Percentiles rank a stretch among this genome's conserved stretches.
phyloP scores from a whole-genome alignment of 345 rosid species.

The Turnera subulata region DNA sequence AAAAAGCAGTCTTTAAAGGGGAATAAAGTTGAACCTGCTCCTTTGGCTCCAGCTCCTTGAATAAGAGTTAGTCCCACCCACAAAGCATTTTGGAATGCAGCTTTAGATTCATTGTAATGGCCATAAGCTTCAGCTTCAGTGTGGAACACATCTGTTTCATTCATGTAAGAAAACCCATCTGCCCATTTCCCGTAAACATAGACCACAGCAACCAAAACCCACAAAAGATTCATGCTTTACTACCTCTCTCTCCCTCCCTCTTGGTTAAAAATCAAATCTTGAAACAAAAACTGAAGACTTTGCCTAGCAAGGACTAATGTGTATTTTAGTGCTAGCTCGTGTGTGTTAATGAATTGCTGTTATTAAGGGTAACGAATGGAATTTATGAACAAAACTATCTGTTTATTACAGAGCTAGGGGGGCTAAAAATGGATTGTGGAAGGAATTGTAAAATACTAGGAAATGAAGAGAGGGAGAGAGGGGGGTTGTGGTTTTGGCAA shows the following conservation, averaged over 20 bases:
- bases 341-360: too few species aligned
- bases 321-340: too few species aligned
- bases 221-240: conserved; percentile 36
- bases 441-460: too few species aligned
- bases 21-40: conserved; percentile 55
- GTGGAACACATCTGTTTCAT: conserved; percentile 53
- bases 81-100: conserved; percentile 30
- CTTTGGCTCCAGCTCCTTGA: conserved; percentile 60
- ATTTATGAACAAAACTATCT: too few species aligned
- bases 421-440: too few species aligned
- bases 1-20: not conserved
- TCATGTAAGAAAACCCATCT: conserved; percentile 41
- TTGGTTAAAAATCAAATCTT: conserved; percentile 3
- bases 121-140: conserved; percentile 27
- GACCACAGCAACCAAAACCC: conserved; percentile 29
- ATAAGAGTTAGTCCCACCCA: conserved; percentile 90
- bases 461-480: too few species aligned
- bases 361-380: too few species aligned
- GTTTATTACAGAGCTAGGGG: too few species aligned
- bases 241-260: not conserved
- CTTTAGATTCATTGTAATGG: conserved; percentile 20
- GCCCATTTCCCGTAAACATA: conserved; percentile 30
- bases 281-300: not conserved
- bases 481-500: too few species aligned
- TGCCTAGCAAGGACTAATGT: too few species aligned